A percentile compares a stretch with the other conserved stretches of the same genome.
Evolutionary conservation across 352 stramenopile species (phyloP).

Genomic region (Peronosclerospora sorghi): DNA sequence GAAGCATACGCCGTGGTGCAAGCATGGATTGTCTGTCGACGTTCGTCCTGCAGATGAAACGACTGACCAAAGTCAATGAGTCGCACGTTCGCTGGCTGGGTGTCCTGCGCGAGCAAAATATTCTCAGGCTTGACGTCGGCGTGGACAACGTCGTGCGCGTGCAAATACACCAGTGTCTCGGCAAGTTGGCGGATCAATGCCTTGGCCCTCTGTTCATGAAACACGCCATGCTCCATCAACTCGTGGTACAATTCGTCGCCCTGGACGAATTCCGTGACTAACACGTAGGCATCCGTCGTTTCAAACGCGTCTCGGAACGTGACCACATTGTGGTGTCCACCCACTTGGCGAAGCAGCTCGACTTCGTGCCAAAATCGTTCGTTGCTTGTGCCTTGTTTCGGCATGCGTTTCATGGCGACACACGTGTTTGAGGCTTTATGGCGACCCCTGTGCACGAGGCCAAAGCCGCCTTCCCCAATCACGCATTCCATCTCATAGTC

Average conservation of each 20-base stretch:
- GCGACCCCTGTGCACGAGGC: slow-evolving; percentile 28
- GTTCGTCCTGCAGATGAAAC: slow-evolving; percentile 18
- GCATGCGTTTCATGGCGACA: slow-evolving; percentile 47
- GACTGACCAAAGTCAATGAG: slow-evolving; percentile 80
- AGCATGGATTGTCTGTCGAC: slow-evolving; percentile 7
- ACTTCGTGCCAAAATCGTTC: slow-evolving; percentile 48
- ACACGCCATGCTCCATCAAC: slow-evolving; percentile 31
- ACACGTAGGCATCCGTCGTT: slow-evolving; percentile 38
- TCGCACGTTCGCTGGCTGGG: slow-evolving; percentile 30
- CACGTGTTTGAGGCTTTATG: slow-evolving; percentile 31
- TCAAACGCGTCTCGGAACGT: slow-evolving; percentile 46
- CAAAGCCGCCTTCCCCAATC: slow-evolving; percentile 43
- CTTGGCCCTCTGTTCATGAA: slow-evolving; percentile 24
- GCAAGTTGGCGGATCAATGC: slow-evolving; percentile 28
- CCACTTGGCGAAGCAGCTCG: slow-evolving; percentile 31
- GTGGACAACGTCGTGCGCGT: slow-evolving; percentile 36
- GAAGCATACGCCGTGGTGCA: slow-evolving; percentile 31
- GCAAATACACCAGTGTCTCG: slow-evolving; percentile 26
- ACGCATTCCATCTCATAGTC: slow-evolving; percentile 38
- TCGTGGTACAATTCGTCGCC: slow-evolving; percentile 45
- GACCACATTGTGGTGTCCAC: slow-evolving; percentile 31
- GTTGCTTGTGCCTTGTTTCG: slow-evolving; percentile 32
- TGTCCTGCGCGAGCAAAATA: slow-evolving; percentile 26
- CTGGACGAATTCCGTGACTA: slow-evolving; percentile 44
- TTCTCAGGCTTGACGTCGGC: slow-evolving; percentile 51